Evolutionary conservation across 78 protist genomes (phyloP).

Genomic region (Dictyostelium citrinum): DNA sequence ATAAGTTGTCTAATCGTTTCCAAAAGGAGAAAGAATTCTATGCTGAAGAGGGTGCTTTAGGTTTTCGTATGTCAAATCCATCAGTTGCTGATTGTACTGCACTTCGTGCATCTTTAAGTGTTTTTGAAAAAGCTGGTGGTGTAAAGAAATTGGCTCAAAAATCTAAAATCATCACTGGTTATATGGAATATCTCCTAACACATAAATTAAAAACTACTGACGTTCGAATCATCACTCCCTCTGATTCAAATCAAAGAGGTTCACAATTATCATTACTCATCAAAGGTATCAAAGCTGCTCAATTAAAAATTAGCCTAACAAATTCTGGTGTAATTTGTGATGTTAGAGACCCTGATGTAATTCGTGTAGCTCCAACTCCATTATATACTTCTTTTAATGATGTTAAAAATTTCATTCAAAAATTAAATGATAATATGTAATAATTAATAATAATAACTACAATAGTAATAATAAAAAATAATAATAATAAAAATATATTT

Average conservation of each 20-base stretch:
- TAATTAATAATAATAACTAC: not conserved
- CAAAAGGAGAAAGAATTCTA: slow-evolving; percentile 81
- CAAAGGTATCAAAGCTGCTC: slow-evolving; percentile 1
- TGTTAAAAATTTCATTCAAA: slow-evolving; percentile 62
- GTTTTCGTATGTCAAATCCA: slow-evolving; percentile 90
- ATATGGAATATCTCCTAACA: slow-evolving; percentile 82
- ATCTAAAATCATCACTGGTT: slow-evolving; percentile 83
- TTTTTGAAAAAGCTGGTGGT: slow-evolving; percentile 79
- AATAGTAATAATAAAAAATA: too few species aligned
- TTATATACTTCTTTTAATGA: slow-evolving; percentile 90
- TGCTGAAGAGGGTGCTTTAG: slow-evolving; percentile 79
- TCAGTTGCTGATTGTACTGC: slow-evolving; percentile 80
- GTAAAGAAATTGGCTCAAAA: slow-evolving; percentile 68
- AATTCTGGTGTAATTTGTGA: slow-evolving; percentile 86
- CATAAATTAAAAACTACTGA: not conserved
- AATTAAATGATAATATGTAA: slow-evolving; percentile 39
- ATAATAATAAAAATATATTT: too few species aligned
- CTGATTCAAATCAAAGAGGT: slow-evolving; percentile 80
- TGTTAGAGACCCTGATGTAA: slow-evolving; percentile 82
- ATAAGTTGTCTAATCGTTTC: slow-evolving; percentile 84
- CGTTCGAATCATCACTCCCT: slow-evolving; percentile 82
- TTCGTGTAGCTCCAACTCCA: slow-evolving; percentile 94
- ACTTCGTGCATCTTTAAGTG: slow-evolving; percentile 76
- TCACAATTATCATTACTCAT: slow-evolving; percentile 83
- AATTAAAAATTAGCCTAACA: slow-evolving; percentile 7